Base-by-base conservation (phyloP, 2,329 filamentous ascomycete species). In the Tothia fuscella region DNA sequence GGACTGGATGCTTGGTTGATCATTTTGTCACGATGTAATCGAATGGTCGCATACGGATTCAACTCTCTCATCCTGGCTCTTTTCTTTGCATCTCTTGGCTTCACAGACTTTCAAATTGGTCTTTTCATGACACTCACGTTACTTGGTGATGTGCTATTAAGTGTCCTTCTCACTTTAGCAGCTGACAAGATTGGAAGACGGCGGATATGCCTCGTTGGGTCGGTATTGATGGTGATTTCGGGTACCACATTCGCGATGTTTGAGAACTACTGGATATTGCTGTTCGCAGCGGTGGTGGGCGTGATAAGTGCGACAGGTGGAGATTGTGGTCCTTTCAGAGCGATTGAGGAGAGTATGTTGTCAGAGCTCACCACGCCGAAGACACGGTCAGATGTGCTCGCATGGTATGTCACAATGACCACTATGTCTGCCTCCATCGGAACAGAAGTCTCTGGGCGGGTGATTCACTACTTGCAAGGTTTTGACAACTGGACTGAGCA, bases 71-170 rank as follows among this genome's bases (percentile, higher is more conserved):
- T 62, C 10, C 48, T 63, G 0, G 60, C 59, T 0, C 47, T 60
- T 1, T 61, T 58, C 43, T 57, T 63, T 33, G 49, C 55, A 43
- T 49, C 51, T 13, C 50, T 60, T 6, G 53, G 51, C 3, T 56
- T 62, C 24, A 53, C 60, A 0, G 60, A 63, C 30, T 51, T 48
- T 30, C 53, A 55, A 7, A 62, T 62, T 34, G 60, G 60, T 1
- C 46, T 61, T 4, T 63, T 63, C 48, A 62, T 63, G 59, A 62
- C 60, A 3, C 47, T 62, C 35, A 63, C 60, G 1, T 45, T 62
- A 9, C 49, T 61, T 2, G 60, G 60, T 3, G 60, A 63, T 43
- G 59, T 61, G 1, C 29, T 56, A 3, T 46, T 63, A n/a, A 56
- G 53, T 26, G 49, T 61, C 5, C 42, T 60, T 9, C 56, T 63